A percentile compares a stretch with the other conserved stretches of the same genome.
phyloP scores from a whole-genome alignment of 106 monocot genomes.

The Platanthera zijinensis region DNA sequence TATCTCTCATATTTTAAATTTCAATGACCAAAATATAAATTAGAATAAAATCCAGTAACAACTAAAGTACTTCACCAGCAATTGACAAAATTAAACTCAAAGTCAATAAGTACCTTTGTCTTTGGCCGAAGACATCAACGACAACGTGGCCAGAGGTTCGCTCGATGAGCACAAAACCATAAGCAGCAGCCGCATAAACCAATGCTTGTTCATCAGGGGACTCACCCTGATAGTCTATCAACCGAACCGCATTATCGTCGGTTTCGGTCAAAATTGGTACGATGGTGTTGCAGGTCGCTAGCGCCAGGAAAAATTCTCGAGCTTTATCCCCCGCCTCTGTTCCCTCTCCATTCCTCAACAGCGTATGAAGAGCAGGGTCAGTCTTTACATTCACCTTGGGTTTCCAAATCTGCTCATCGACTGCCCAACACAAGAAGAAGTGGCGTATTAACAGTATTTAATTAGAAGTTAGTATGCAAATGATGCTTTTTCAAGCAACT shows the following conservation, averaged over 20 bases:
- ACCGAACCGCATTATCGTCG: slow-evolving; percentile 11
- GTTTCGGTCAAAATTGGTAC: slow-evolving; percentile 27
- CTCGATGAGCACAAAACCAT: slow-evolving; percentile 35
- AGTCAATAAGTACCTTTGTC: slow-evolving; percentile 22
- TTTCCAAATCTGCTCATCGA: slow-evolving; percentile 8
- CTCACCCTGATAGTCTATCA: slow-evolving; percentile 50
- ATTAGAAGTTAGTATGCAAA: not conserved
- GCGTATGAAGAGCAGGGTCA: slow-evolving; percentile 8
- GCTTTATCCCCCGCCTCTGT: slow-evolving; percentile 15
- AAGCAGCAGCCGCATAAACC: slow-evolving; percentile 41
- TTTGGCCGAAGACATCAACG: slow-evolving; percentile 27
- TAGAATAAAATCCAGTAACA: too few species aligned
- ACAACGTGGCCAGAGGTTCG: slow-evolving; percentile 42
- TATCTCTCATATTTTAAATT: too few species aligned
- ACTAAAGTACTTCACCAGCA: too few species aligned
- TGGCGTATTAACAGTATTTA: not conserved
- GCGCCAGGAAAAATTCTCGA: slow-evolving; percentile 46
- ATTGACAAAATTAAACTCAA: not conserved
- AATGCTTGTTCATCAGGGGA: slow-evolving; percentile 54
- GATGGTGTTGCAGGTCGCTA: slow-evolving; percentile 42
- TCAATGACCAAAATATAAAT: too few species aligned
- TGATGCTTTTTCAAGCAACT: not conserved
- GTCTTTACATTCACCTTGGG: slow-evolving; percentile 21
- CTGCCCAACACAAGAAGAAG: not conserved
- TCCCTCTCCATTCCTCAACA: slow-evolving; percentile 11